Evolutionary conservation across 2,329 filamentous ascomycete genomes (phyloP).

Genomic region (Microdochium trichocladiopsis): DNA sequence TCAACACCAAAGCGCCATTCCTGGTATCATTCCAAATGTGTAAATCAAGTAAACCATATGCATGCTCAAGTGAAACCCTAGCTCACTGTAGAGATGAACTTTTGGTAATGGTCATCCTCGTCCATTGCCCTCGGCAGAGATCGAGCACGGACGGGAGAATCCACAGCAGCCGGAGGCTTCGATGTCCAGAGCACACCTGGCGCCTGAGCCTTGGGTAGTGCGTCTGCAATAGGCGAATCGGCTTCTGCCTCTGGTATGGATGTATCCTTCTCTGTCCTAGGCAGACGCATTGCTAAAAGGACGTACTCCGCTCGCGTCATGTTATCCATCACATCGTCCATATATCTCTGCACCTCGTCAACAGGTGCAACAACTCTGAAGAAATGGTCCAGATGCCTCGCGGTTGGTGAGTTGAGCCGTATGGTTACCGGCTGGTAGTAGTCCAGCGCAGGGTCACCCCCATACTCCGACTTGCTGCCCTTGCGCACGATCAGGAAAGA

Average conservation of each 20-base stretch:
- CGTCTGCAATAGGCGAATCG: slow-evolving; percentile 5
- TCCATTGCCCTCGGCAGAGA: slow-evolving; percentile 19
- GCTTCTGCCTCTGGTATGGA: slow-evolving; percentile 9
- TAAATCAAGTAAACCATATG: neutral
- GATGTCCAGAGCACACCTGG: slow-evolving; percentile 25
- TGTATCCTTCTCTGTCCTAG: slow-evolving; percentile 32
- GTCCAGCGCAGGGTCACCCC: slow-evolving; percentile 55
- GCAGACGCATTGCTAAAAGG: slow-evolving; percentile 59
- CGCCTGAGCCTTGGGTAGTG: slow-evolving; percentile 3
- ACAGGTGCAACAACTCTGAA: slow-evolving; percentile 53
- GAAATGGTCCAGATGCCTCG: slow-evolving; percentile 53
- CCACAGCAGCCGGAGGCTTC: slow-evolving; percentile 11
- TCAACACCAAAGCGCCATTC: neutral
- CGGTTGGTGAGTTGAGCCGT: slow-evolving; percentile 45
- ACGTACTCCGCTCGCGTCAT: slow-evolving; percentile 64
- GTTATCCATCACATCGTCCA: slow-evolving; percentile 64
- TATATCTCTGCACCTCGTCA: slow-evolving; percentile 58
- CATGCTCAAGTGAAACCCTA: slow-evolving; percentile 4
- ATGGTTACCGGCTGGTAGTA: slow-evolving; percentile 73
- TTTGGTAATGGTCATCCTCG: slow-evolving; percentile 39
- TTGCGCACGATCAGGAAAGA: slow-evolving; percentile 74
- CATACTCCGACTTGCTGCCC: slow-evolving; percentile 58
- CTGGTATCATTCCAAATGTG: neutral
- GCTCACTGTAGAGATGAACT: slow-evolving; percentile 32
- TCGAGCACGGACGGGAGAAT: slow-evolving; percentile 11